A percentile compares a stretch with the other conserved stretches of the same genome.
Evolutionary conservation across 768 basidiomycete genomes (phyloP).

Genomic region (Psilocybe azurescens): DNA sequence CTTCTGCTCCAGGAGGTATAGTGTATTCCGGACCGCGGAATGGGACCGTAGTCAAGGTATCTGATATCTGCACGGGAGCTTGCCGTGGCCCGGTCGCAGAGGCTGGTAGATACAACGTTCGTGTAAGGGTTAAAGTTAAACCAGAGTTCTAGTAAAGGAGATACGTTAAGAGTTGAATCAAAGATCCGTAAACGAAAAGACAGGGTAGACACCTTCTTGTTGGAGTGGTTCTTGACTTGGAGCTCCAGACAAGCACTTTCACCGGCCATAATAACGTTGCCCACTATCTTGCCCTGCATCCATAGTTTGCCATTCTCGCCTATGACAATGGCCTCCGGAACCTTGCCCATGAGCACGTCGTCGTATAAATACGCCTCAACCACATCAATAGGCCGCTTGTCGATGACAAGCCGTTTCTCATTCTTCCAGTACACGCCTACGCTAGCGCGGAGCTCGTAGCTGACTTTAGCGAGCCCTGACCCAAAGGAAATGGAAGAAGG

Average conservation of each 20-base stretch:
- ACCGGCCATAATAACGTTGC: constrained; percentile 68
- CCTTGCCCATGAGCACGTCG: constrained; percentile 37
- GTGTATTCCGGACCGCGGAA: constrained; percentile 80
- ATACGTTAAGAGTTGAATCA: constrained; percentile 8
- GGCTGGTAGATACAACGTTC: constrained; percentile 63
- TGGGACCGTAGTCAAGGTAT: constrained; percentile 69
- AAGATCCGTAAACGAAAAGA: background rate
- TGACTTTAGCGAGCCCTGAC: constrained; percentile 66
- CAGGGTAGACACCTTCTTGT: constrained; percentile 64
- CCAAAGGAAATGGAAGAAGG: constrained; percentile 79
- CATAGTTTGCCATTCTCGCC: constrained; percentile 84
- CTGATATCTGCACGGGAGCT: constrained; percentile 58
- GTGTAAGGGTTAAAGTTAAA: constrained; percentile 61
- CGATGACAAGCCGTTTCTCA: constrained; percentile 70
- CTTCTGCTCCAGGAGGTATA: constrained; percentile 75
- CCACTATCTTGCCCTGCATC: constrained; percentile 71
- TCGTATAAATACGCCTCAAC: constrained; percentile 56
- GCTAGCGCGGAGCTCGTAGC: constrained; percentile 76
- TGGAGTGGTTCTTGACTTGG: constrained; percentile 82
- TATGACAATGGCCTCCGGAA: constrained; percentile 64
- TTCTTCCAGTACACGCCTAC: constrained; percentile 79
- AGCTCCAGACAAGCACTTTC: constrained; percentile 75
- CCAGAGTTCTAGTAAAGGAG: constrained; percentile 65
- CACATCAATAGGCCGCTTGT: constrained; percentile 64
- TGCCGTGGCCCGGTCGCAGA: constrained; percentile 47